phyloP scores from a whole-genome alignment of 1,284 basidiomycete genomes.

The Microbotryomycetes sp. region DNA sequence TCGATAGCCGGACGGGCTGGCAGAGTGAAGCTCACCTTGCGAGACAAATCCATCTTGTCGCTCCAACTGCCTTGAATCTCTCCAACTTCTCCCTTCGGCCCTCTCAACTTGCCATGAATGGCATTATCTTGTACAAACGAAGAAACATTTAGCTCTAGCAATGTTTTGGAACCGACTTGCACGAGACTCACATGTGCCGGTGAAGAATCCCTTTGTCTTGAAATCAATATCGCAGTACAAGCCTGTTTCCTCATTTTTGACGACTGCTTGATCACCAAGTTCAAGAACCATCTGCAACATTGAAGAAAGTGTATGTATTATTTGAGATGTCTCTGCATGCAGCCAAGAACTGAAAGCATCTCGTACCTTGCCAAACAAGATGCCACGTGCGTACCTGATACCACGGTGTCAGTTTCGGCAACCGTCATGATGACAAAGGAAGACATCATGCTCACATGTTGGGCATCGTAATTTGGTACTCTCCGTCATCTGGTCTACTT shows the following conservation, averaged over 20 bases:
- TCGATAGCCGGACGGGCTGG: neutral
- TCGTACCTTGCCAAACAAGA: conserved; percentile 74
- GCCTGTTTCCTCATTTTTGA: conserved; percentile 71
- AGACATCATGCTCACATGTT: conserved; percentile 58
- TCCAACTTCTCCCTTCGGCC: conserved; percentile 62
- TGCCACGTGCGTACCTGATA: conserved; percentile 77
- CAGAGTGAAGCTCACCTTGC: conserved; percentile 49
- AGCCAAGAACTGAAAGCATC: neutral
- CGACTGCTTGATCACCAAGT: conserved; percentile 83
- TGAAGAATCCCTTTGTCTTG: conserved; percentile 99
- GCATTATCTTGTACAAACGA: conserved; percentile 62
- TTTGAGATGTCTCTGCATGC: neutral
- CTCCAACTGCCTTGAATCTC: conserved; percentile 90
- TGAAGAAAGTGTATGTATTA: neutral
- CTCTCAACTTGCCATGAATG: conserved; percentile 70
- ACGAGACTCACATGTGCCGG: conserved; percentile 56
- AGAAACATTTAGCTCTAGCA: too few relatives aligned
- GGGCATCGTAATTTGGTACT: conserved; percentile 86
- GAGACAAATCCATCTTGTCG: conserved; percentile 80
- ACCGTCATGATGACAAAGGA: neutral
- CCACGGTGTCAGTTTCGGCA: neutral
- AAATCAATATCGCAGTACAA: conserved; percentile 84
- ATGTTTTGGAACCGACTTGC: too few relatives aligned
- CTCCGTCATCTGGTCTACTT: conserved; percentile 78
- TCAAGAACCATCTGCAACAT: conserved; percentile 74